Percentiles rank a stretch among this genome's conserved stretches.
Conservation (phyloP, 2,329 filamentous ascomycete genomes). For the Diaporthe sp. region DNA sequence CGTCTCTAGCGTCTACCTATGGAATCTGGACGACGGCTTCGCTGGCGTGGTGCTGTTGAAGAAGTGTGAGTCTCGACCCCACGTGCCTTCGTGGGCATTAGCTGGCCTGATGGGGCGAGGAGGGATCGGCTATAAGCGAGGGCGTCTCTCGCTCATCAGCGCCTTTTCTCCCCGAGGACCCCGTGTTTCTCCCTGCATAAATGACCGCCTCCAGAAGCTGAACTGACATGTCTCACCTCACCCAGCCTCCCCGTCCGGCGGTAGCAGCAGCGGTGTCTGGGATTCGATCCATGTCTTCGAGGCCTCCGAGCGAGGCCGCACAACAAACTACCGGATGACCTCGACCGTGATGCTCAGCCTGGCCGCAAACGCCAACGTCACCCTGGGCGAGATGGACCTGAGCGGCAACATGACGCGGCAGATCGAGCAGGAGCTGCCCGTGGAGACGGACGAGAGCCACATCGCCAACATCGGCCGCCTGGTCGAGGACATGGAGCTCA, state of each 20-base stretch:
- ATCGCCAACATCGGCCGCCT: conserved; percentile 94
- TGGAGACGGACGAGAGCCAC: conserved; percentile 92
- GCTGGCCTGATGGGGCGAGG: not conserved
- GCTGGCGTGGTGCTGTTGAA: conserved; percentile 96
- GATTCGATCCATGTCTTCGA: conserved; percentile 99
- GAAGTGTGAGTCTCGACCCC: conserved; percentile 75
- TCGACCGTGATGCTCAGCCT: conserved; percentile 96
- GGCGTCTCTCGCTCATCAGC: conserved; percentile 29
- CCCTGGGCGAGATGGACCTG: conserved; percentile 88
- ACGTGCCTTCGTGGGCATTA: not conserved
- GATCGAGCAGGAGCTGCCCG: conserved; percentile 90
- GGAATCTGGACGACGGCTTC: conserved; percentile 98
- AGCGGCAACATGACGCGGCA: conserved; percentile 98
- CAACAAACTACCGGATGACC: conserved; percentile 97
- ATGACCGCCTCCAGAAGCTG: not conserved
- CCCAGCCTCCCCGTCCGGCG: conserved; percentile 73
- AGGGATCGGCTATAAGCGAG: conserved; percentile 27
- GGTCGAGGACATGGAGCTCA: conserved; percentile 99
- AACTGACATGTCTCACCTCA: conserved; percentile 15
- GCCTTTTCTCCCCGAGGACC: not conserved
- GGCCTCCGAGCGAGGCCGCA: conserved; percentile 90
- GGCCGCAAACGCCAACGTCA: conserved; percentile 65
- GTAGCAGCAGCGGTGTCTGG: conserved; percentile 84
- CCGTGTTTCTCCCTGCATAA: conserved; percentile 26
- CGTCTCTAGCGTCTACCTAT: conserved; percentile 96